Percentiles rank a stretch among this genome's conserved stretches.
Evolutionary conservation across 768 basidiomycete genomes (phyloP).

Genomic region (Leccinellum luteum): DNA sequence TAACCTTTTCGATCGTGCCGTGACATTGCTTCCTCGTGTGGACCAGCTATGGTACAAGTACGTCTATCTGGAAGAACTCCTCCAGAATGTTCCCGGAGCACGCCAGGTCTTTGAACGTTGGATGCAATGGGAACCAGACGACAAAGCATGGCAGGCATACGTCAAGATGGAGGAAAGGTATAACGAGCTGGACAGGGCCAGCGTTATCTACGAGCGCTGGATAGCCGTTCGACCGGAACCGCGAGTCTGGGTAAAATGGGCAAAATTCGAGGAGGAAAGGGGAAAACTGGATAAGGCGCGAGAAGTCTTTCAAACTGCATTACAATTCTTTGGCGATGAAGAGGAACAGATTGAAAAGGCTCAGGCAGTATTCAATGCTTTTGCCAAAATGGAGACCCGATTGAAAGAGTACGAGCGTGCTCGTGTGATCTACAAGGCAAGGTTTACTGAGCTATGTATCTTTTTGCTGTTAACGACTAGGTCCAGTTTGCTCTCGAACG

Average conservation of each 20-base stretch:
- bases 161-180: conserved; percentile 97
- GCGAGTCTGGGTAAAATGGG: conserved; percentile 80
- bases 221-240: conserved; percentile 75
- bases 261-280: conserved; percentile 83
- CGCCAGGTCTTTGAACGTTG: conserved; percentile 98
- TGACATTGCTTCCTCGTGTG: conserved; percentile 92
- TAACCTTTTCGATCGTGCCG: conserved; percentile 95
- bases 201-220: conserved; percentile 91
- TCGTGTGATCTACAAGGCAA: conserved; percentile 93
- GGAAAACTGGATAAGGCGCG: conserved; percentile 64
- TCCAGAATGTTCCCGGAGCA: conserved; percentile 94
- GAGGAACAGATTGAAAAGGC: conserved; percentile 85
- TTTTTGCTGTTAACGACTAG: not conserved
- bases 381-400: conserved; percentile 97
- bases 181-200: conserved; percentile 87
- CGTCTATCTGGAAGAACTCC: conserved; percentile 95
- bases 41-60: conserved; percentile 99
- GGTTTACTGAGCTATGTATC: not conserved
- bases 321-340: conserved; percentile 88
- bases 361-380: conserved; percentile 88
- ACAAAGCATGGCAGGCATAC: conserved; percentile 99
- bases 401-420: conserved; percentile 97
- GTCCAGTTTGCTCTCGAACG: conserved; percentile 89
- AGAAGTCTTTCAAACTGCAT: conserved; percentile 86
- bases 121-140: conserved; percentile 99